These are phyloP conservation scores for Debaryomyces fabryi DNA, from an alignment of 1,139 yeast genomes.

Conservation along the genomic window DNA sequence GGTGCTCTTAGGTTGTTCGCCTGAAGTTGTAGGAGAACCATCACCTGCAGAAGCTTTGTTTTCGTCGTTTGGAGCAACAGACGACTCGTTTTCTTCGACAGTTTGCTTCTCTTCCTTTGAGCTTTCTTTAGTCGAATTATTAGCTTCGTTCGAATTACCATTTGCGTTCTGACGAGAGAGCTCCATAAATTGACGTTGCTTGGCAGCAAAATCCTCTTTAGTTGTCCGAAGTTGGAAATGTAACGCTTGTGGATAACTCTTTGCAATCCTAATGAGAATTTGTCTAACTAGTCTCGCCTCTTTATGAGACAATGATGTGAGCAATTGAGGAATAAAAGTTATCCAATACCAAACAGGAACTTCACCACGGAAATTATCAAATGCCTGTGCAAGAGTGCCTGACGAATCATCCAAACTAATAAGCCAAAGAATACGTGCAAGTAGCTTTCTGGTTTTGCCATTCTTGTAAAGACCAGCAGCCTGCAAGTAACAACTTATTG, in stretches of 20 bases:
- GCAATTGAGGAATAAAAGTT: conserved; percentile 90
- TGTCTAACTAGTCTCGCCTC: conserved; percentile 90
- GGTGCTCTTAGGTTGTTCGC: conserved; percentile 6
- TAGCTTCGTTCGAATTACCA: neutral
- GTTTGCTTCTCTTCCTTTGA: neutral
- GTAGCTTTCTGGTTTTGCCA: conserved; percentile 82
- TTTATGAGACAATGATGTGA: conserved; percentile 85
- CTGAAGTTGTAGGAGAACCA: conserved; percentile 4
- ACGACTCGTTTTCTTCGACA: conserved; percentile 9
- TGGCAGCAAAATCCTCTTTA: conserved; percentile 87
- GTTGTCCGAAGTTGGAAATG: conserved; percentile 96
- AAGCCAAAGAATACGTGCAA: conserved; percentile 92
- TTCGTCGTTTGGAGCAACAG: conserved; percentile 7
- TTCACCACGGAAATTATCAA: conserved; percentile 91
- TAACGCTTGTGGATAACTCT: conserved; percentile 94
- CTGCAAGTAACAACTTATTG: conserved; percentile 92
- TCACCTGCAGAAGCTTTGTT: neutral
- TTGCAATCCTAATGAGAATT: conserved; percentile 88
- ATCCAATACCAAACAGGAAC: conserved; percentile 99
- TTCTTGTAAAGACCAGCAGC: conserved; percentile 97
- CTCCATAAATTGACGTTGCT: conserved; percentile 78
- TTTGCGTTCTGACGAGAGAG: conserved; percentile 37
- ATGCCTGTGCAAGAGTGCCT: conserved; percentile 83
- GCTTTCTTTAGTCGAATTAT: neutral
- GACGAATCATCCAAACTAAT: conserved; percentile 86